Base-by-base conservation (phyloP, 2,329 filamentous ascomycete genomes). In the Xylariales sp. region DNA sequence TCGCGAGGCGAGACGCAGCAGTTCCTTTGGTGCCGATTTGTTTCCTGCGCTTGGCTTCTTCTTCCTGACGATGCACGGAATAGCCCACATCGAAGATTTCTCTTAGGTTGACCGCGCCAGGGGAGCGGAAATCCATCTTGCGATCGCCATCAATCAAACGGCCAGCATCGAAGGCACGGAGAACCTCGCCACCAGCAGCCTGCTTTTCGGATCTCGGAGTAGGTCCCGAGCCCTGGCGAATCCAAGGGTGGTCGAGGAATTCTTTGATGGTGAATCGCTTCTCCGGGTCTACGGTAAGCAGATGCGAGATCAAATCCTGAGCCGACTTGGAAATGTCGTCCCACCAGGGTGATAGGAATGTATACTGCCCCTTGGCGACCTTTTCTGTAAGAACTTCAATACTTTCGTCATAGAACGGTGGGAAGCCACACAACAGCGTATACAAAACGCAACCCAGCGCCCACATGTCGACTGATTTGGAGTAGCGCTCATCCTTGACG, bases 381-480 rank as follows among this genome's bases (percentile, higher is more conserved):
- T 98, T 98, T 59, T 98, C 91, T 2, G 93, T 97, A 43, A 98
- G 77, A 1, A 95, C 85, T 56, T 95, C 89, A 50, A 98, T 97
- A 55, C 88, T 95, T 66, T 98, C 93, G 52, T 98, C 93, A 62
- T 98, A 95, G 65, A 98, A 98, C 3, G 93, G 93, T 8, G 93
- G 93, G 68, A 98, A 98, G 12, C 93, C 93, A 53, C 93, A 98
- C 13, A 98, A 83, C 2, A 98, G 71, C 1, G 93, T 98, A 69
- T 98, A 98, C 5, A 98, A 72, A 10, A 98, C 93, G 59, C 93
- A 98, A 12, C 93, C 93, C 21, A 98, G 66, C 4, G 93, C 93
- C 93, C 93, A 98, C 93, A 98, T 98, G 57, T 98, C 93, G 31
- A 98, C 93, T 36, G 88, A 94, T 72, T 97, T 98, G 25, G 91